Evolutionary conservation across 2,329 filamentous ascomycete genomes (phyloP).

Genomic region (Torrubiella hemipterigena): DNA sequence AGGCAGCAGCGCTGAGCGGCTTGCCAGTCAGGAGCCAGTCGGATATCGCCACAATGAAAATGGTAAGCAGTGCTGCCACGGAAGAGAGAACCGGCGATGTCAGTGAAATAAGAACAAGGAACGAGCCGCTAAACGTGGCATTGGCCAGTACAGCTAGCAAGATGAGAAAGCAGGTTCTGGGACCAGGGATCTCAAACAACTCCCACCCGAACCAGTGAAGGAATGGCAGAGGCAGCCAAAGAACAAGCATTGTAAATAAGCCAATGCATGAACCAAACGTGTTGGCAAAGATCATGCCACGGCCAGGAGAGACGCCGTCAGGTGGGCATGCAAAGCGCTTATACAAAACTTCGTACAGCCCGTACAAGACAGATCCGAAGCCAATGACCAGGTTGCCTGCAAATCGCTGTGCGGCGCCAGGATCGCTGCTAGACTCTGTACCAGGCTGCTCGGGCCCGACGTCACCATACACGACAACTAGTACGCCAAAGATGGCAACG

Average conservation of each 20-base stretch:
- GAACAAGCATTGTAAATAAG: conserved; percentile 67
- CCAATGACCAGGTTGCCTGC: conserved; percentile 89
- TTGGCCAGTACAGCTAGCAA: conserved; percentile 74
- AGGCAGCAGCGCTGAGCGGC: conserved; percentile 60
- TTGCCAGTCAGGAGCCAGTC: conserved; percentile 80
- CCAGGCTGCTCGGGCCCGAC: conserved; percentile 32
- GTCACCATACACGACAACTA: conserved; percentile 93
- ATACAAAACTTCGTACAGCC: conserved; percentile 94
- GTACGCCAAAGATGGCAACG: conserved; percentile 77
- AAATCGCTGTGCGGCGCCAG: conserved; percentile 41
- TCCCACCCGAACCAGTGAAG: conserved; percentile 72
- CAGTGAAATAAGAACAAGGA: conserved; percentile 83
- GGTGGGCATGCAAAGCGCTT: conserved; percentile 89
- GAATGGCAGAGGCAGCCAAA: conserved; percentile 86
- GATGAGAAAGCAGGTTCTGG: conserved; percentile 69
- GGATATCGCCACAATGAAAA: conserved; percentile 87
- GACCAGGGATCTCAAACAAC: conserved; percentile 68
- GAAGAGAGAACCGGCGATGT: conserved; percentile 87
- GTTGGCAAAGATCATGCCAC: conserved; percentile 94
- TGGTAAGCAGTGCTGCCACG: conserved; percentile 86
- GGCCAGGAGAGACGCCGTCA: conserved; percentile 69
- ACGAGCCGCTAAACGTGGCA: conserved; percentile 83
- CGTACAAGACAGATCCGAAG: conserved; percentile 81
- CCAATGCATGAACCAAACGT: conserved; percentile 84
- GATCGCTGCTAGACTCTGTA: conserved; percentile 28